Evolutionary conservation across 176 grass and related monocot species (phyloP), one percentile per base, ranked within the genome.

Genomic region (Stipa capillata): DNA sequence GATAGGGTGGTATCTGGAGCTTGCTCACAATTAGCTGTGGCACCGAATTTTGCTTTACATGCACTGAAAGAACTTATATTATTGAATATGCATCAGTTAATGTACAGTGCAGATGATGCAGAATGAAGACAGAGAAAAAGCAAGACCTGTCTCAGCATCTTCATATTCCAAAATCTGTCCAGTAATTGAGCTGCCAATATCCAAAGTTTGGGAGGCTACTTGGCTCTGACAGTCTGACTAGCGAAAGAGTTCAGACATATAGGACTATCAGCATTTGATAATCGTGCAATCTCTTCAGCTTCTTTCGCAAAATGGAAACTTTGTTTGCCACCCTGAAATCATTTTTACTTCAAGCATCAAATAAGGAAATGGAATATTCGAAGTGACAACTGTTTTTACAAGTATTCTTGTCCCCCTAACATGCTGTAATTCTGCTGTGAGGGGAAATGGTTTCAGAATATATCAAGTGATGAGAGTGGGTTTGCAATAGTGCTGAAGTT

Each of bases 131-230:
- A 72, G 79, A 76, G 69, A 78, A 86, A 87, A 65, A 87, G 82
- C 51, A 81, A 75, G 89, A 98, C 92, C 89, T 94, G 92, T 89
- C 88, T 90, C 85, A 85, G 85, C 90, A 94, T 94, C 89, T 88
- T 92, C 95, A 90, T 85, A 94, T 80, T 94, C 92, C 74, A 85
- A 94, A 76, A 93, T 90, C 41, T 90, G 83, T 51, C 85, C 77
- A 94, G 85, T 92, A 81, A 90, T 83, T 76, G 87, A 88, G 77
- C 95, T 92, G 76, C 86, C 89, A 53, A 82, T 74, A 82, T 89
- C 90, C 42, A 82, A 79, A 63, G 76, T 82, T 78, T 90, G 86
- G 74, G 89, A 88, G 78, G 79, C 82, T 72, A 88, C 74, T 74
- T 89, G 89, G 59, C 90, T 33, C 58, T 32, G 29, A 34, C 16